Base-by-base conservation (phyloP, 305 asterid genomes). In the Ilex paraguariensis region DNA sequence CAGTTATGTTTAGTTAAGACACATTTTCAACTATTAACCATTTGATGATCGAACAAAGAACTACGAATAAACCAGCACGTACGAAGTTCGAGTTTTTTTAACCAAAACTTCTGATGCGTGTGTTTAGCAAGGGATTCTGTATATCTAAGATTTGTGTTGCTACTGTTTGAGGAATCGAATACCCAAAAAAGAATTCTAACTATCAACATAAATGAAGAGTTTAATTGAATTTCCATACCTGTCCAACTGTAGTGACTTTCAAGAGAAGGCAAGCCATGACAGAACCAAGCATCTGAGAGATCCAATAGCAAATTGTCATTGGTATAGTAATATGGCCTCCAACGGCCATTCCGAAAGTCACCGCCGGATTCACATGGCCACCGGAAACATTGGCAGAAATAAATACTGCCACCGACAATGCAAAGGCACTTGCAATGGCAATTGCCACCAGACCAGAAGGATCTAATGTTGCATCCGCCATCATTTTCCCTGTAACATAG, bases 301-400 rank as follows among this genome's bases (percentile, higher is more conserved):
- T 69, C 82, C 88, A 87, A 61, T 92, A 92, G 65, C 87, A 79
- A 11, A 92, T 58, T 6, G 95, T 75, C 88, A 81, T 77, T 8
- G 90, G 86, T 54, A 87, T 60, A 11, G 80, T 80, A 14, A 91
- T 75, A 50, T 87, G 97, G 45, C 97, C 95, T 0, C 96, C 93
- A 6, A 92, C 60, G 0, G 96, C 95, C 95, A 82, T 86, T 3
- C 83, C 95, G 15, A 91, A 86, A 0, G 98, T 91, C 49, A 86
- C 95, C 3, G 97, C 95, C 12, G 98, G 98, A 55, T 88, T 91
- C 48, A 83, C 93, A 16, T 92, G 98, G 14, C 97, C 97, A 4
- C 97, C 98, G 16, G 97, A 91, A 16, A 87, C 70, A 69, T 72
- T 75, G 42, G 78, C 71, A 2, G 98, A 68, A 31, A 85, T 53